phyloP scores from a whole-genome alignment of 2,329 filamentous ascomycete genomes.

The Cryphonectria radicalis region DNA sequence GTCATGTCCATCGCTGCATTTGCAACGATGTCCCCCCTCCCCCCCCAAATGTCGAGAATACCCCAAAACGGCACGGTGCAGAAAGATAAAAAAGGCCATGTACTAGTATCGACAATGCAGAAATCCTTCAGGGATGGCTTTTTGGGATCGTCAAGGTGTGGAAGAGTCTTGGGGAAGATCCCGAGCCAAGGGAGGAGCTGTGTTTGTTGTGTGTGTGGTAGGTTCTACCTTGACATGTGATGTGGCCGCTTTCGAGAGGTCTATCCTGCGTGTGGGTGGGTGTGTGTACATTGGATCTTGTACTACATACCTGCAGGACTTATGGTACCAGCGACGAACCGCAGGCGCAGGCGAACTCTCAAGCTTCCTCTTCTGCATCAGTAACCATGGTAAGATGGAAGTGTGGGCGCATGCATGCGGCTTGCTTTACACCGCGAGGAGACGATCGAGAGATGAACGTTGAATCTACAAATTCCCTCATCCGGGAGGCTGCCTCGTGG shows the following conservation, averaged over 20 bases:
- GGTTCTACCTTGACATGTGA: not conserved
- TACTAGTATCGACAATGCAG: not conserved
- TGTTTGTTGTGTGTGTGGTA: not conserved
- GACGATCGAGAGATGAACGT: not conserved
- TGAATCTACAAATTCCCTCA: not conserved
- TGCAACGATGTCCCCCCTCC: not conserved
- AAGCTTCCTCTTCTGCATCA: not conserved
- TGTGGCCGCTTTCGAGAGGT: not conserved
- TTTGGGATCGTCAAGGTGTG: not conserved
- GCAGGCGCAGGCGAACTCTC: not conserved
- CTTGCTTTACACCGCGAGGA: not conserved
- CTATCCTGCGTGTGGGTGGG: not conserved
- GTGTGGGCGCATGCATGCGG: not conserved
- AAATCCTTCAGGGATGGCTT: not conserved
- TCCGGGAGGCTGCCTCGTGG: not conserved
- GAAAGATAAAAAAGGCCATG: not conserved
- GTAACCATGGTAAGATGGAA: not conserved
- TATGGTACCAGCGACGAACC: not conserved
- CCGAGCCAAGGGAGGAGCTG: not conserved
- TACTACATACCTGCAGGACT: not conserved
- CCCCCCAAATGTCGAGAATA: not conserved
- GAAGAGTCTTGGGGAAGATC: not conserved
- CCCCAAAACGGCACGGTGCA: conserved; percentile 1
- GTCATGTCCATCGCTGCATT: not conserved
- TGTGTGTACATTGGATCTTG: not conserved